These are phyloP conservation scores for Melanogaster broomeanus DNA, from an alignment of 768 basidiomycete species.

Conservation along the genomic window DNA sequence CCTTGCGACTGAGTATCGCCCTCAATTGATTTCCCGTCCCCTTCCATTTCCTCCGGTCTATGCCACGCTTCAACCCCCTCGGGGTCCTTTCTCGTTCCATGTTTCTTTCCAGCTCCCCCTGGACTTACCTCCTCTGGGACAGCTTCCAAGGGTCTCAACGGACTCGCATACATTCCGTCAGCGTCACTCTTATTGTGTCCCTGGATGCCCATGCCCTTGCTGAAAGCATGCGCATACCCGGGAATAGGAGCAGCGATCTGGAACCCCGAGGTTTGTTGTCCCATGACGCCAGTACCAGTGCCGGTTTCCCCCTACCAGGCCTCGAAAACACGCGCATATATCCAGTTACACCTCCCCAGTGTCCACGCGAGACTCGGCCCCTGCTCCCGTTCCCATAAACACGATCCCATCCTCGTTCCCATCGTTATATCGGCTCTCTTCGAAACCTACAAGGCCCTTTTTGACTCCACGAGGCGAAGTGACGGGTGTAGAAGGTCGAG, in stretches of 20 bases:
- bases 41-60: conserved; percentile 15
- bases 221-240: conserved; percentile 10
- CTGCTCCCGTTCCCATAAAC: conserved; percentile 7
- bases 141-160: conserved; percentile 7
- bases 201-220: background rate
- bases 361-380: background rate
- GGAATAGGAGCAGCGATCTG: conserved; percentile 21
- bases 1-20: conserved; percentile 4
- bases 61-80: conserved; percentile 15
- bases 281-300: background rate
- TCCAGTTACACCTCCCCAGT: conserved; percentile 11
- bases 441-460: conserved; percentile 6
- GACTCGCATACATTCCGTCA: conserved; percentile 6
- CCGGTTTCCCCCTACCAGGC: conserved; percentile 1
- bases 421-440: conserved; percentile 9
- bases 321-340: conserved; percentile 26
- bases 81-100: background rate
- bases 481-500: conserved; percentile 18
- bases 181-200: background rate
- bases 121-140: conserved; percentile 6
- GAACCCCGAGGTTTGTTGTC: background rate
- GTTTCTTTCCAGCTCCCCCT: conserved; percentile 4
- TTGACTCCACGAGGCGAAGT: conserved; percentile 14
- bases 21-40: conserved; percentile 3
- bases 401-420: background rate